A percentile compares a stretch with the other conserved stretches of the same genome.
Evolutionary conservation across 75 land plant genomes (phyloP).

Genomic region (Pseudotsuga menziesii): DNA sequence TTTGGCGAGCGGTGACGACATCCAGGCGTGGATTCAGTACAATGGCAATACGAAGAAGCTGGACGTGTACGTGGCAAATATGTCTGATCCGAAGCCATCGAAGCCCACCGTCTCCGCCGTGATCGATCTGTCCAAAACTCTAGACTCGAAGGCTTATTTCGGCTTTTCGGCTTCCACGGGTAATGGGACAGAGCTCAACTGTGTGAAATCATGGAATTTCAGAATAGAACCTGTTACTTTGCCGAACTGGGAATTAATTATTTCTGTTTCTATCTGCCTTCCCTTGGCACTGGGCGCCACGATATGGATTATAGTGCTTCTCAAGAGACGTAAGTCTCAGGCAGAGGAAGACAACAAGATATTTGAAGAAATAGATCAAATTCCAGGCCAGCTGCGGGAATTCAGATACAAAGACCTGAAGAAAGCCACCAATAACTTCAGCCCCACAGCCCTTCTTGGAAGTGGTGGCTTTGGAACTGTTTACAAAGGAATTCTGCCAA

Average conservation of each 20-base stretch:
- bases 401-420: constrained; percentile 41
- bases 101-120: background rate
- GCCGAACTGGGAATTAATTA: background rate
- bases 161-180: constrained; percentile 70
- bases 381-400: constrained; percentile 1
- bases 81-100: background rate
- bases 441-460: constrained; percentile 35
- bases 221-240: background rate
- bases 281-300: background rate
- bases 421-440: constrained; percentile 45
- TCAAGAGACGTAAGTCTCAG: too few relatives aligned
- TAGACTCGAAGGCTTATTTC: constrained; percentile 38
- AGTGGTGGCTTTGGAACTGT: constrained; percentile 55
- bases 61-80: constrained; percentile 10
- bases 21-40: too few relatives aligned
- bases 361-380: background rate
- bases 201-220: background rate
- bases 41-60: background rate
- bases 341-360: background rate
- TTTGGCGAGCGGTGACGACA: too few relatives aligned
- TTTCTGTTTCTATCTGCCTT: background rate
- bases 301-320: background rate
- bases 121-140: constrained; percentile 22
- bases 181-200: constrained; percentile 28
- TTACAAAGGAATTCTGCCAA: constrained; percentile 28